phyloP scores from a whole-genome alignment of 163 green algal species.

The Chlamydomonas reinhardtii region DNA sequence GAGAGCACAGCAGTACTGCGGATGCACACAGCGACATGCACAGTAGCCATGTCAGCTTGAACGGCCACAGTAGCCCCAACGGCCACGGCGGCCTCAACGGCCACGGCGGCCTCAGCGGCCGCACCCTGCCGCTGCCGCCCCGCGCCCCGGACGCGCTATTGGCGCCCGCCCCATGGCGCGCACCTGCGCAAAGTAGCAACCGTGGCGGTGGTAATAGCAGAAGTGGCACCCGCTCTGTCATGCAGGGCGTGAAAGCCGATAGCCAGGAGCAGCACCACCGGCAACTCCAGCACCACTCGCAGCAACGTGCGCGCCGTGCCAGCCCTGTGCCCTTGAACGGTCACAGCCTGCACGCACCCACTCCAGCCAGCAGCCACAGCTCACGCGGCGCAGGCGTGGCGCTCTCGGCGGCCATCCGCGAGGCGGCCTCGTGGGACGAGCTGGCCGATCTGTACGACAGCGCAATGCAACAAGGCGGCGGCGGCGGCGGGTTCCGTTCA shows the following conservation, averaged over 20 bases:
- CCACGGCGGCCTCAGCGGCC: too few species aligned
- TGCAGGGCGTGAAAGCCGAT: too few species aligned
- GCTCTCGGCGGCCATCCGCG: slow-evolving; percentile 30
- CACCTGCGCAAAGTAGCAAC: neutral
- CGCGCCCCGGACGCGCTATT: too few species aligned
- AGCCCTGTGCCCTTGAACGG: too few species aligned
- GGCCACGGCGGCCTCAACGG: too few species aligned
- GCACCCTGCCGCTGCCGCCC: too few species aligned
- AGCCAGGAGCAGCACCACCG: slow-evolving; percentile 14
- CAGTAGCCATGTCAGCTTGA: too few species aligned
- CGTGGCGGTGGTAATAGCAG: neutral
- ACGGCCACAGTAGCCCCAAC: too few species aligned
- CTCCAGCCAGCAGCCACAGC: neutral
- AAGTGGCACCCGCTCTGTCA: too few species aligned
- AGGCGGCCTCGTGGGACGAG: slow-evolving; percentile 15
- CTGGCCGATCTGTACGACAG: slow-evolving; percentile 30
- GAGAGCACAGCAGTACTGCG: too few species aligned
- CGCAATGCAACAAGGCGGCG: neutral
- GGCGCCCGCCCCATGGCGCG: neutral
- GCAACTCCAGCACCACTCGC: neutral
- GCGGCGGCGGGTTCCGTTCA: neutral
- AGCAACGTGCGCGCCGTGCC: neutral
- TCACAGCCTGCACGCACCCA: neutral
- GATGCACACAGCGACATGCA: too few species aligned
- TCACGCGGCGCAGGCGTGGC: neutral